A percentile compares a stretch with the other conserved stretches of the same genome.
Conservation (phyloP, 305 asterid species). For the Fraxinus baroniana region DNA sequence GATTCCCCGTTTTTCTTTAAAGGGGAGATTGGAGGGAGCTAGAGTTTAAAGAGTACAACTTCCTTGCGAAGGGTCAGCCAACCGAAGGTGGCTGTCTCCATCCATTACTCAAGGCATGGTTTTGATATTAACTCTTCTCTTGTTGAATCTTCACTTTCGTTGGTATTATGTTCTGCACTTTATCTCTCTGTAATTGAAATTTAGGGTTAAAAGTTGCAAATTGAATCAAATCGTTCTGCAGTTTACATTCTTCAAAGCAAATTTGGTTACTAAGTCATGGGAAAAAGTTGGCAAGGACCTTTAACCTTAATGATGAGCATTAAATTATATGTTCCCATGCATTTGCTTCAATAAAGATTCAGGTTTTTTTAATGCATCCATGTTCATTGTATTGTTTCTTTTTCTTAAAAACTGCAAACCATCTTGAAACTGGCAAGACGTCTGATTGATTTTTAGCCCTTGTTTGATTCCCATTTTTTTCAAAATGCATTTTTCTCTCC, state of each 20-base stretch:
- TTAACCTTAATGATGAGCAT: background rate
- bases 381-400: background rate
- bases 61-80: slow-evolving; percentile 93
- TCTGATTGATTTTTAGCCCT: background rate
- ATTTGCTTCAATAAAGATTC: background rate
- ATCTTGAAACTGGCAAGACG: slow-evolving; percentile 9
- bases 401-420: background rate
- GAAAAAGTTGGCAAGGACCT: slow-evolving; percentile 1
- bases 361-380: background rate
- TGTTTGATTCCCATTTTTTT: background rate
- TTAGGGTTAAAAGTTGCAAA: background rate
- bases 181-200: background rate
- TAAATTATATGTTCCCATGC: background rate
- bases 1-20: slow-evolving; percentile 23
- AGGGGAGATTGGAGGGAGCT: slow-evolving; percentile 94
- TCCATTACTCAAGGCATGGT: slow-evolving; percentile 83
- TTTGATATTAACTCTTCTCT: background rate
- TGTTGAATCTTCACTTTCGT: slow-evolving; percentile 16
- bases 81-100: slow-evolving; percentile 93
- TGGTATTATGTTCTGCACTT: background rate
- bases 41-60: slow-evolving; percentile 89
- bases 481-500: background rate
- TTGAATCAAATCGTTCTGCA: background rate
- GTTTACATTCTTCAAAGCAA: background rate
- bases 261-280: slow-evolving; percentile 1